Base-by-base conservation (phyloP, 352 stramenopile genomes). In the Phytopythium boreale region DNA sequence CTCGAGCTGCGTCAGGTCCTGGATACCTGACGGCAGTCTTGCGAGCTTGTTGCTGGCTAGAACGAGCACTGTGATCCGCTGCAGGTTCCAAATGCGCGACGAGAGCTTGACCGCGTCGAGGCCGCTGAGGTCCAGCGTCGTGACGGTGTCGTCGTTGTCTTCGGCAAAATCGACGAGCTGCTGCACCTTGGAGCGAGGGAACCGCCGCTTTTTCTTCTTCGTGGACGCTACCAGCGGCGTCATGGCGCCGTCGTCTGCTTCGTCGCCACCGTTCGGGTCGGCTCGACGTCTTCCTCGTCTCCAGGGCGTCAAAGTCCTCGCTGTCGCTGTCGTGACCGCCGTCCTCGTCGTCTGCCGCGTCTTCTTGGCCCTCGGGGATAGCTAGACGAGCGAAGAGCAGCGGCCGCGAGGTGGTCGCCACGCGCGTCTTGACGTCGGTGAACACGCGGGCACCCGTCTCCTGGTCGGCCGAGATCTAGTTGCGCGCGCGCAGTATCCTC, bases 21-120 rank as follows among this genome's bases (percentile, higher is more conserved):
- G 84, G 26, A 93, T 79, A 0, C 79, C 82, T 1, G 84, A 91
- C n/a, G 84, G 81, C 47, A 93, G 75, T 2, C 82, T 80, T 10
- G 59, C 50, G 20, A 93, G 70, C 44, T 73, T 62, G 53, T 93
- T 93, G 59, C 78, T 64, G 0, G 69, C 73, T 3, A 93, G 63
- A 7, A 75, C 63, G 11, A 93, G 70, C 9, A 51, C 70, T 20
- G 64, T 62, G 11, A 93, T 56, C 36, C 67, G 62, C 57, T 73
- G 64, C n/a, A 93, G 59, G 56, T 89, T 90, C 84, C 84, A 93
- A 31, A 93, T 80, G 1, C 82, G 82, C 47, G 76, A 80, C 47
- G 84, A 88, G 22, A 93, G 37, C 29, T 74, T 78, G 68, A 73
- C 79, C 6, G 72, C 77, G n/a, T 82, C 61, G 0, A 92, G 56